Evolutionary conservation across 257 asterid genomes (phyloP).

Genomic region (Penstemon eatonii): DNA sequence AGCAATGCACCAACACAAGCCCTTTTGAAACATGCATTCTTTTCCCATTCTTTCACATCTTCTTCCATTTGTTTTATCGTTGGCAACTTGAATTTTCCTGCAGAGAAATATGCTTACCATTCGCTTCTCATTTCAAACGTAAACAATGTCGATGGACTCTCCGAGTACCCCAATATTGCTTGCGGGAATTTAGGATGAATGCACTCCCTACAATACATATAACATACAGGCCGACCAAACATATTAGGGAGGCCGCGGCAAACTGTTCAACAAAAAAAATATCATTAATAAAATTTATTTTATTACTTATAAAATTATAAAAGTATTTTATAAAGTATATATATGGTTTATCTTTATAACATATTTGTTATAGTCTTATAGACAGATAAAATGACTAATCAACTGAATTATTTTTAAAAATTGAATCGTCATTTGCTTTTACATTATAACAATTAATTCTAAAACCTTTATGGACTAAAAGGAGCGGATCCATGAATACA

Average conservation of each 20-base stretch:
- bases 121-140: constrained; percentile 55
- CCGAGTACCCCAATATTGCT: constrained; percentile 59
- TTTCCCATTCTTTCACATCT: constrained; percentile 43
- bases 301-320: too few species aligned
- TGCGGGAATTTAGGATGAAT: constrained; percentile 61
- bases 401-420: too few species aligned
- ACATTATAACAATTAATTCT: too few species aligned
- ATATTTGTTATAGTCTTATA: too few species aligned
- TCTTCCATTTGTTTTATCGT: constrained; percentile 49
- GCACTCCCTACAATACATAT: constrained; percentile 44
- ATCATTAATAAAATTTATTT: not conserved
- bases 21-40: constrained; percentile 43
- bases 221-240: too few species aligned
- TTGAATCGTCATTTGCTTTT: too few species aligned
- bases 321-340: too few species aligned
- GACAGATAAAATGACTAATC: too few species aligned
- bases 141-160: constrained; percentile 50
- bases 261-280: not conserved
- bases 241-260: too few species aligned
- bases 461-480: too few species aligned
- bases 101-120: constrained; percentile 56
- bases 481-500: too few species aligned
- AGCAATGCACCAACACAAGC: constrained; percentile 56
- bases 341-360: too few species aligned
- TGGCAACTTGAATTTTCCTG: constrained; percentile 47